These are phyloP conservation scores for Claviceps sp. DNA, from an alignment of 2,329 filamentous ascomycete genomes.

Conservation along the genomic window DNA sequence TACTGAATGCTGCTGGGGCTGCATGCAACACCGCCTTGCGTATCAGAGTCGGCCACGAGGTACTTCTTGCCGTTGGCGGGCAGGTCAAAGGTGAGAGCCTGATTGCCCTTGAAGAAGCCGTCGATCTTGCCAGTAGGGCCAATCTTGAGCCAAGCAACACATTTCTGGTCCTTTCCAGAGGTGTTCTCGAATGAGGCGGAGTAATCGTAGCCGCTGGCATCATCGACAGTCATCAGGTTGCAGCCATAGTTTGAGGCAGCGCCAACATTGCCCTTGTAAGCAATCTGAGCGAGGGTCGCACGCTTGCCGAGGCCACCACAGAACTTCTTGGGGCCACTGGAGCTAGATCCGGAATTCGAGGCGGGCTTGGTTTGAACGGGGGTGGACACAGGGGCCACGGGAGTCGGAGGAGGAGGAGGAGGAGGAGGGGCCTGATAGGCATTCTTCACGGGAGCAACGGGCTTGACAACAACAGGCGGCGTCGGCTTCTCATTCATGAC, in stretches of 20 bases:
- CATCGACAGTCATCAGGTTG: constrained; percentile 35
- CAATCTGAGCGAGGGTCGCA: constrained; percentile 31
- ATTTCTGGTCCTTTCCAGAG: constrained; percentile 20
- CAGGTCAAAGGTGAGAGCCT: constrained; percentile 29
- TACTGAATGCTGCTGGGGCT: constrained; percentile 17
- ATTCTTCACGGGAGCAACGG: not conserved
- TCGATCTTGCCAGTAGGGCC: constrained; percentile 28
- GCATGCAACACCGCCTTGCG: constrained; percentile 36
- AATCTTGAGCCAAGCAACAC: constrained; percentile 40
- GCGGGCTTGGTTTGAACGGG: constrained; percentile 1
- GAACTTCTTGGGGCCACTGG: constrained; percentile 16
- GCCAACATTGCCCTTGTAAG: constrained; percentile 35
- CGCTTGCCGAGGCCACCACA: constrained; percentile 29
- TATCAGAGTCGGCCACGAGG: constrained; percentile 32
- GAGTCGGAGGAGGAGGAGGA: not conserved
- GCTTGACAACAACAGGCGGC: constrained; percentile 12
- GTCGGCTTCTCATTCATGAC: constrained; percentile 20
- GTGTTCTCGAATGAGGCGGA: constrained; percentile 27
- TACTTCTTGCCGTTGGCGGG: constrained; percentile 21
- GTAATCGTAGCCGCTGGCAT: constrained; percentile 30
- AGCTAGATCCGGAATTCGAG: constrained; percentile 8
- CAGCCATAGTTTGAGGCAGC: constrained; percentile 29
- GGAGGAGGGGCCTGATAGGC: not conserved
- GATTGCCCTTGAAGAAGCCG: constrained; percentile 33
- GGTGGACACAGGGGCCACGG: not conserved